A percentile compares a stretch with the other conserved stretches of the same genome.
These are phyloP conservation scores for Chytriomyces hyalinus DNA, from an alignment of 192 early-diverging fungal species.

Conservation along the genomic window DNA sequence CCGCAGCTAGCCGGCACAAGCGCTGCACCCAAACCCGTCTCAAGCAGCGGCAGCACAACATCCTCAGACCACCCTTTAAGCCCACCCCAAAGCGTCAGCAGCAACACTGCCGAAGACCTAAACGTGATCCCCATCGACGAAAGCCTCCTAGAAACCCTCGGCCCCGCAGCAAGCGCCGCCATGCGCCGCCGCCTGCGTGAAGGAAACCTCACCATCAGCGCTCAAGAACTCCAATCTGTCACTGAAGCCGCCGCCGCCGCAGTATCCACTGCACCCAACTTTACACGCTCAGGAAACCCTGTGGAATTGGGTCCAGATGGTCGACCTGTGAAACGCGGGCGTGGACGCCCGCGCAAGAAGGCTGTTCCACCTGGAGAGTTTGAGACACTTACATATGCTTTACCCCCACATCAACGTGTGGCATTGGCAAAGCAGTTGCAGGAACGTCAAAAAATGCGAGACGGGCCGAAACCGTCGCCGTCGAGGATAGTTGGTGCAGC, in stretches of 20 bases:
- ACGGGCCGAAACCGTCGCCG: no score
- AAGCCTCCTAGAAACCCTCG: conserved; percentile 71
- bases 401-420: background rate
- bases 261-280: background rate
- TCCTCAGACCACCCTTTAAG: conserved; percentile 5
- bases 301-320: conserved; percentile 14
- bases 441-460: no score
- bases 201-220: background rate
- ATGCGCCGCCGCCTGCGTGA: conserved; percentile 16
- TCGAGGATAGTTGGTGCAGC: no score
- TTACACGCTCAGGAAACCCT: background rate
- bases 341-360: conserved; percentile 13
- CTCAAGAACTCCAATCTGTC: background rate
- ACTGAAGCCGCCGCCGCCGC: background rate
- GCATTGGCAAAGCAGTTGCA: no score
- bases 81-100: conserved; percentile 58
- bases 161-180: conserved; percentile 14
- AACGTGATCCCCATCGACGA: conserved; percentile 60
- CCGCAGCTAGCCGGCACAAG: no score
- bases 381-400: background rate
- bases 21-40: background rate
- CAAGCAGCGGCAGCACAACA: background rate
- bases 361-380: background rate
- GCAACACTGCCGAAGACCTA: conserved; percentile 50
- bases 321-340: conserved; percentile 8